Base-by-base conservation (phyloP, 2,329 filamentous ascomycete genomes). In the Fusarium napiforme region DNA sequence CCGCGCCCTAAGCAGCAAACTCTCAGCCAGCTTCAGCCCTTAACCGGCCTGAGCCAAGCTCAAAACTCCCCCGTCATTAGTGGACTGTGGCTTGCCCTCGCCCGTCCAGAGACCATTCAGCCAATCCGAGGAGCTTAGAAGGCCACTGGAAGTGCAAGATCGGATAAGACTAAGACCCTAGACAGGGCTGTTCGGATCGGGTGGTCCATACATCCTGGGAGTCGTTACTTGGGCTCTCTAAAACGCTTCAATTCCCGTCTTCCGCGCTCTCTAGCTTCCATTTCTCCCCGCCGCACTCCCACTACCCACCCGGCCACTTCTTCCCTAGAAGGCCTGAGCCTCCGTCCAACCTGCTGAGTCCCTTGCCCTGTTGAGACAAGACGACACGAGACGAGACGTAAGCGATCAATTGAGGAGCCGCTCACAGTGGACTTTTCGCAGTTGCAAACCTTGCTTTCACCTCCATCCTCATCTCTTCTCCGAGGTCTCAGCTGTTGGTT, bases 161-260 rank as follows among this genome's bases (percentile, higher is more conserved):
- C 71, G 71, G 62, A 71, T 57, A 74, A 74, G 49, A 57, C 40
- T n/a, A 57, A 37, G n/a, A 63, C 63, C 69, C 64, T 65, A 72
- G 67, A 65, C 67, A 70, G 52, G 67, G 52, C 66, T 70, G 42
- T 64, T 60, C 53, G 52, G 53, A 46, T 69, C 57, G 50, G 55
- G 52, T 52, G 55, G 52, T 52, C 58, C 30, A 32, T 50, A 37
- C 46, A 43, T 57, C 43, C 45, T 49, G 59, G 40, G 30, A 61
- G 56, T 49, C 19, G 23, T 52, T 70, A 49, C 50, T 47, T 46
- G 53, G 32, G 34, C 58, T 61, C 59, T 69, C 50, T 72, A 60
- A 64, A 65, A 67, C 67, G 68, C 69, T 72, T 69, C 62, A 64
- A 68, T 69, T 61, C 71, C 71, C 71, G 71, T 42, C 55, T 69